Conservation (phyloP, 371 early-diverging fungal species). For the Mortierella sp. region DNA sequence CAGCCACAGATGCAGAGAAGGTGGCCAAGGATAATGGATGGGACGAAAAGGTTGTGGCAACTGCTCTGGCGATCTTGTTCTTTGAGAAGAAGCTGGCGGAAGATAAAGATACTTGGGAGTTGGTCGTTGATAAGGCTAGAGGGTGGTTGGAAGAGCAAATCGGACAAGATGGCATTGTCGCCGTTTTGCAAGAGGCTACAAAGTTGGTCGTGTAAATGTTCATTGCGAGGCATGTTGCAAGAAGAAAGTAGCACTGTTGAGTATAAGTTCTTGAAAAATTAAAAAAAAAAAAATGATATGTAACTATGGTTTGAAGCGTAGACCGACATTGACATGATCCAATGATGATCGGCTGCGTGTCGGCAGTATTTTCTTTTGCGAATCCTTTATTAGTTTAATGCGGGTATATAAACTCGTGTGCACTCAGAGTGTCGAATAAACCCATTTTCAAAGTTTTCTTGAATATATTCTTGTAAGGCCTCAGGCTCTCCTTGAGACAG, state of each 20-base stretch:
- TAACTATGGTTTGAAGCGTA: too few species aligned
- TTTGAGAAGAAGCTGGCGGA: slow-evolving; percentile 9
- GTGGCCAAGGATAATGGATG: not conserved
- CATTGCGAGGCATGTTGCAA: too few species aligned
- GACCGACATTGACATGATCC: too few species aligned
- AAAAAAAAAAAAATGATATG: too few species aligned
- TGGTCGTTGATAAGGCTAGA: slow-evolving; percentile 4
- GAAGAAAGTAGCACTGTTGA: too few species aligned
- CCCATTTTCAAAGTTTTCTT: slow-evolving; percentile 1
- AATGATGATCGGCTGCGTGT: too few species aligned
- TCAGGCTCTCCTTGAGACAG: slow-evolving; percentile 35
- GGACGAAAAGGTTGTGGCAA: not conserved
- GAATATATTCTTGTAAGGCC: slow-evolving; percentile 27
- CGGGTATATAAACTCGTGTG: too few species aligned
- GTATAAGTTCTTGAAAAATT: too few species aligned
- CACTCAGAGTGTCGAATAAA: slow-evolving; percentile 7
- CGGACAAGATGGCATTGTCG: slow-evolving; percentile 29
- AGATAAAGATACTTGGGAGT: slow-evolving; percentile 6
- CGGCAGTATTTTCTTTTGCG: too few species aligned
- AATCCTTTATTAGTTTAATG: too few species aligned
- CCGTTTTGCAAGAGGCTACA: too few species aligned
- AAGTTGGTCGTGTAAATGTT: too few species aligned
- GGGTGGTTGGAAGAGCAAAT: slow-evolving; percentile 1
- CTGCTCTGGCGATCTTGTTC: slow-evolving; percentile 2
- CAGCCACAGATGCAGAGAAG: not conserved